Evolutionary conservation across 352 stramenopile genomes (phyloP).

Genomic region (Globisporangium heterothallicum): DNA sequence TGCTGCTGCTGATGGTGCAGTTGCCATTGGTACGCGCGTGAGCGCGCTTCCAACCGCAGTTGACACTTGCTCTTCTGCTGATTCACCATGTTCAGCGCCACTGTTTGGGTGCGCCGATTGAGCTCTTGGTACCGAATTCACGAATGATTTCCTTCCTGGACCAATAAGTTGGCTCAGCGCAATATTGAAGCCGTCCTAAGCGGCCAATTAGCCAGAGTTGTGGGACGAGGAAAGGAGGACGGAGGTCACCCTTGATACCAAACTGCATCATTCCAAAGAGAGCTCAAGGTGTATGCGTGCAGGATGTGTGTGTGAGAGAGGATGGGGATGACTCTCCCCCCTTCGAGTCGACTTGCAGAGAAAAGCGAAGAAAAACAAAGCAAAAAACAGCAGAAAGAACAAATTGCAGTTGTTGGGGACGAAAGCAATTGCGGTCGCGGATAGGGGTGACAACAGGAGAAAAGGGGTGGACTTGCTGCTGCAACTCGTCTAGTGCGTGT

Average conservation of each 20-base stretch:
- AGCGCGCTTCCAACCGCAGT: constrained; percentile 56
- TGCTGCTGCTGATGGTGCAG: constrained; percentile 3
- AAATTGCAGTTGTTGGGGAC: too few relatives aligned
- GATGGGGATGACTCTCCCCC: background rate
- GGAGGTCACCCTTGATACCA: background rate
- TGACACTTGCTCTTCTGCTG: constrained; percentile 67
- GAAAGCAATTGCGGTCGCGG: too few relatives aligned
- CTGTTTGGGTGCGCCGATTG: background rate
- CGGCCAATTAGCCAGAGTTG: background rate
- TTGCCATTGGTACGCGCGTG: constrained; percentile 25
- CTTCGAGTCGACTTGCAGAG: background rate
- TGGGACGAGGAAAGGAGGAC: background rate
- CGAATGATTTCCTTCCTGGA: too few relatives aligned
- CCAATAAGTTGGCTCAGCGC: too few relatives aligned
- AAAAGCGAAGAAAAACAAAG: background rate
- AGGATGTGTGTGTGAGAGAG: background rate
- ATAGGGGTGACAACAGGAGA: too few relatives aligned
- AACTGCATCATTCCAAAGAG: too few relatives aligned
- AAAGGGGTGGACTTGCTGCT: too few relatives aligned
- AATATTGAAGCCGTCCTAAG: background rate
- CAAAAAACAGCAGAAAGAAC: background rate
- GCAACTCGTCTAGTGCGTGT: too few relatives aligned
- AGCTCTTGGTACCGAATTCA: background rate
- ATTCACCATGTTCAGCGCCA: constrained; percentile 33
- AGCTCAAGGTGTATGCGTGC: too few relatives aligned